Evolutionary conservation across 768 basidiomycete genomes (phyloP).

Genomic region (Pleurotus citrinopileatus): DNA sequence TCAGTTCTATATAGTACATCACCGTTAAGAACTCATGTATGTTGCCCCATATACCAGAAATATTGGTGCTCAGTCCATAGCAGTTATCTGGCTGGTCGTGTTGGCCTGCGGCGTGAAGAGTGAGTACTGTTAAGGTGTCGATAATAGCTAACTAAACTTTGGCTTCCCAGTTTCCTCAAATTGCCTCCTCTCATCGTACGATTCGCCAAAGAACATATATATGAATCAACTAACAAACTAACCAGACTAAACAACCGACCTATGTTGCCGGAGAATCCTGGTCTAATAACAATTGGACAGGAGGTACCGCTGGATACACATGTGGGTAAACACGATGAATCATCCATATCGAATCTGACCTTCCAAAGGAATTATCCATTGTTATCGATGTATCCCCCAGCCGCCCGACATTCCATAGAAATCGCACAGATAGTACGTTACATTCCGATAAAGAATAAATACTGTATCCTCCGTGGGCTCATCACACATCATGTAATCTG

Average conservation of each 20-base stretch:
- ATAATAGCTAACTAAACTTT: background rate
- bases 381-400: no score
- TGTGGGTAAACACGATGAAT: background rate
- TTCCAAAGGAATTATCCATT: no score
- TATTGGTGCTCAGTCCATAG: background rate
- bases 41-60: background rate
- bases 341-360: no score
- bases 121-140: background rate
- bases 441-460: no score
- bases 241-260: background rate
- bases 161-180: background rate
- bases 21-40: background rate
- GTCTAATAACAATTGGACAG: background rate
- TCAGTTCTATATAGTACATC: background rate
- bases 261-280: background rate
- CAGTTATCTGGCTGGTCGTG: slow-evolving; percentile 6
- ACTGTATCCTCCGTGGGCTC: no score
- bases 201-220: no score
- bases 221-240: no score
- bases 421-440: no score
- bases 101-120: background rate
- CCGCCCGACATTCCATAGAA: no score
- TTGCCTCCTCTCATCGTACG: slow-evolving; percentile 10
- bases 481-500: no score
- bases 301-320: background rate